Percentiles rank a stretch among this genome's conserved stretches.
phyloP scores from a whole-genome alignment of 805 yeast species.

The Dipodascopsis tothii region DNA sequence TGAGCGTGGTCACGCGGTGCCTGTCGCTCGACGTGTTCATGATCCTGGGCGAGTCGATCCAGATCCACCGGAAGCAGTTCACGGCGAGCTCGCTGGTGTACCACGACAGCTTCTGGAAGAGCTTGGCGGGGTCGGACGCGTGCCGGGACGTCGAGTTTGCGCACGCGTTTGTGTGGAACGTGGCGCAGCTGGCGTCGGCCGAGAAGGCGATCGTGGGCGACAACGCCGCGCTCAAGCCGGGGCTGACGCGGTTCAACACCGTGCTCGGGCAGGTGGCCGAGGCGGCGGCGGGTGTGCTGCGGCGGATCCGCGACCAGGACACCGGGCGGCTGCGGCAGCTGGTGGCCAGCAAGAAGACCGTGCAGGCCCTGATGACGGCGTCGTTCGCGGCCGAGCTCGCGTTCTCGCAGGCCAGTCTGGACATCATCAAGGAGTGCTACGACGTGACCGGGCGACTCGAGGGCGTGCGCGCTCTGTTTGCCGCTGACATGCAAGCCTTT shows the following conservation, averaged over 20 bases:
- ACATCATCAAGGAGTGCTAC: slow-evolving; percentile 64
- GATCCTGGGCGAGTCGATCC: slow-evolving; percentile 6
- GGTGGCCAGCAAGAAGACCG: slow-evolving; percentile 5
- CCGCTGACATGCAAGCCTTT: slow-evolving; percentile 38
- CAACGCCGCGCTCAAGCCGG: background rate
- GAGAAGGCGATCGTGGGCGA: background rate
- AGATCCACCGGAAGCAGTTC: slow-evolving; percentile 11
- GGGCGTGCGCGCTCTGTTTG: slow-evolving; percentile 53
- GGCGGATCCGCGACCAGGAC: slow-evolving; percentile 12
- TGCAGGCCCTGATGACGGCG: slow-evolving; percentile 51
- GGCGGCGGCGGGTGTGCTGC: slow-evolving; percentile 9
- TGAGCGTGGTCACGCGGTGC: background rate
- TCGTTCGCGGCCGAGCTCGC: slow-evolving; percentile 53
- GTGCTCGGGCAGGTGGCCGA: slow-evolving; percentile 2
- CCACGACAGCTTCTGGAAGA: background rate
- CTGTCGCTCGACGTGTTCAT: slow-evolving; percentile 6
- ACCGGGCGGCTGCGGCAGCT: slow-evolving; percentile 13
- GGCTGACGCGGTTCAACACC: background rate
- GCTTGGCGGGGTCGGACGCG: background rate
- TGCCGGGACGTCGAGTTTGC: background rate
- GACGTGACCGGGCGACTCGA: slow-evolving; percentile 76
- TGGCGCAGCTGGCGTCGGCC: background rate
- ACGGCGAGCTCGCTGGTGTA: background rate
- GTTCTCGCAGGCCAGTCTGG: slow-evolving; percentile 61
- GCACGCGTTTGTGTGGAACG: background rate